Conservation (phyloP, 805 yeast genomes). For the Diddensiella caesifluorescens region DNA sequence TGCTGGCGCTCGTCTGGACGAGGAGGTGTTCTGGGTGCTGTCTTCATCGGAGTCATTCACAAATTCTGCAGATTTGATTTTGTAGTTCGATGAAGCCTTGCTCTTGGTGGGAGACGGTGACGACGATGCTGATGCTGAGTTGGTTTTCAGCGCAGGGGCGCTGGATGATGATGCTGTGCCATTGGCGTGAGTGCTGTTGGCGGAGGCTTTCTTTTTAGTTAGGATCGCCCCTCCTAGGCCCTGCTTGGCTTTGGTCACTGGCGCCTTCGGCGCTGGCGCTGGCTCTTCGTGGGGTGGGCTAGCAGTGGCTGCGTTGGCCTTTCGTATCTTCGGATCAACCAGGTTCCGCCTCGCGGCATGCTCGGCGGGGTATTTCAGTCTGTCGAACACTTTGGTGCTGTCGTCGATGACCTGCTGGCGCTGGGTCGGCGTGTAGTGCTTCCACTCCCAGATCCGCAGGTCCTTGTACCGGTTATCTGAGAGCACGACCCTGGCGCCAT, state of each 20-base stretch:
- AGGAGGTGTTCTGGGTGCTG: slow-evolving; percentile 4
- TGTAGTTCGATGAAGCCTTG: slow-evolving; percentile 2
- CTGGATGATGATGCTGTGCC: background rate
- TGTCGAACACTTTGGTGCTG: slow-evolving; percentile 29
- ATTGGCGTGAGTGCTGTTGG: background rate
- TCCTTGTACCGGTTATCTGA: slow-evolving; percentile 28
- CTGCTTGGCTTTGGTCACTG: background rate
- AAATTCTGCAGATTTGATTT: slow-evolving; percentile 15
- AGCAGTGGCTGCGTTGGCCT: slow-evolving; percentile 1
- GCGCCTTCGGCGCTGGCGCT: background rate
- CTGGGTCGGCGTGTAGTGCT: slow-evolving; percentile 32
- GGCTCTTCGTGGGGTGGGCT: background rate
- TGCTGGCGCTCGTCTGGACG: slow-evolving; percentile 5
- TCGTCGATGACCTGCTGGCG: slow-evolving; percentile 28
- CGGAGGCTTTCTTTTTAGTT: background rate
- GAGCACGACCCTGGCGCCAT: slow-evolving; percentile 25
- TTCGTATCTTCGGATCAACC: slow-evolving; percentile 27
- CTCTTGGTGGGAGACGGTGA: slow-evolving; percentile 2
- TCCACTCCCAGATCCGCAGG: slow-evolving; percentile 35
- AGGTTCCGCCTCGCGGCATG: slow-evolving; percentile 27
- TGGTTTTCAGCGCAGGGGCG: background rate
- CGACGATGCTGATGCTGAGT: background rate
- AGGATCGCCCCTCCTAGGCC: slow-evolving; percentile 3
- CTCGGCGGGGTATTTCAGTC: slow-evolving; percentile 26
- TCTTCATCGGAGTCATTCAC: slow-evolving; percentile 10